phyloP scores from a whole-genome alignment of 345 rosid species.

The Dovyalis caffra region DNA sequence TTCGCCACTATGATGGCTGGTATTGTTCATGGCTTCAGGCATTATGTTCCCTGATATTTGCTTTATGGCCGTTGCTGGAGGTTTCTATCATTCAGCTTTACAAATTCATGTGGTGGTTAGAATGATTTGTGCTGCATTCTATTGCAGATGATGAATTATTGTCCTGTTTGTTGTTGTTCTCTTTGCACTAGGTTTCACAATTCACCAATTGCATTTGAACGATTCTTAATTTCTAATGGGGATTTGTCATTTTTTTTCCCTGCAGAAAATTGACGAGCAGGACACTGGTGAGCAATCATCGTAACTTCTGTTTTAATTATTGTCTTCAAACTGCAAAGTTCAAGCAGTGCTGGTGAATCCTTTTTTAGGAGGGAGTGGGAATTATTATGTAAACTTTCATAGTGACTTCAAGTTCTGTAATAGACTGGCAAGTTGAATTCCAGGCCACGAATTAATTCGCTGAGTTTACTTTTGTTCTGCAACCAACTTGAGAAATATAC shows the following conservation, averaged over 20 bases:
- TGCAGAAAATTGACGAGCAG: constrained; percentile 36
- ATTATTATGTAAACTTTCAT: neutral
- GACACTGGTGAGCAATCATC: constrained; percentile 21
- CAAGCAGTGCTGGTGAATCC: neutral
- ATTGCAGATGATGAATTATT: neutral
- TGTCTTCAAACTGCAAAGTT: neutral
- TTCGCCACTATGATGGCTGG: neutral
- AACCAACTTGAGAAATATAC: neutral
- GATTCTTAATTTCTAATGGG: neutral
- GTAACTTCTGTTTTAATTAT: constrained; percentile 12
- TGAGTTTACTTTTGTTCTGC: neutral
- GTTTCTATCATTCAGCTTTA: neutral
- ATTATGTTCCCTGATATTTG: neutral
- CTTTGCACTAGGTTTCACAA: neutral
- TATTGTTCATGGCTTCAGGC: neutral
- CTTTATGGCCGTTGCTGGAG: neutral
- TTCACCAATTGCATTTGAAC: neutral
- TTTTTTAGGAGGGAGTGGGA: too few species aligned
- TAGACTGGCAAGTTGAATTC: neutral
- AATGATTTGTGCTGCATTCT: neutral
- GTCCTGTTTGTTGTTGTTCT: neutral
- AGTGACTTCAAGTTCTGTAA: neutral
- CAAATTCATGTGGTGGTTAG: neutral
- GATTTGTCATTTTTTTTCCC: constrained; percentile 4
- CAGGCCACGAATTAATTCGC: neutral